phyloP scores from a whole-genome alignment of 2,329 filamentous ascomycete species.

The Talaromyces funiculosus region DNA sequence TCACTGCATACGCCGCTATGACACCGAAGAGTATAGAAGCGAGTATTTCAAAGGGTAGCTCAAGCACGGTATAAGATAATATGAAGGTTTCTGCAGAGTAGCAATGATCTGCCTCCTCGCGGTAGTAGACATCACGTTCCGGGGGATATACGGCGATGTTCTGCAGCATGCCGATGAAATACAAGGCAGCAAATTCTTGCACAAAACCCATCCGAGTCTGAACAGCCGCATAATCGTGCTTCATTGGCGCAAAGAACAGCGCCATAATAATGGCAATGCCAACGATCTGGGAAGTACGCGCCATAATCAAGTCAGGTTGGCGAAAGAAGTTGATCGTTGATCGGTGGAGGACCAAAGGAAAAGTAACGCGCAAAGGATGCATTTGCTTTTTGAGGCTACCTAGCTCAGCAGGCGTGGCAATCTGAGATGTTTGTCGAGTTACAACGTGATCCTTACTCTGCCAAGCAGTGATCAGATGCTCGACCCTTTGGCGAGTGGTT shows the following conservation, averaged over 20 bases:
- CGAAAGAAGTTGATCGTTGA: constrained; percentile 64
- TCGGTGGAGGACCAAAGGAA: constrained; percentile 62
- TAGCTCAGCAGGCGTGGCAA: constrained; percentile 65
- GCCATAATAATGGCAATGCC: constrained; percentile 59
- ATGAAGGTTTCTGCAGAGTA: constrained; percentile 69
- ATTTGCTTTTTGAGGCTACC: constrained; percentile 61
- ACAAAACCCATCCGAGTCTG: constrained; percentile 70
- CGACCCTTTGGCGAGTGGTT: constrained; percentile 58
- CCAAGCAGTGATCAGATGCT: constrained; percentile 58
- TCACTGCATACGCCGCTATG: constrained; percentile 59
- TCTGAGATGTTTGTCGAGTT: constrained; percentile 31
- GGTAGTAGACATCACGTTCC: constrained; percentile 70
- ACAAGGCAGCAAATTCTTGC: constrained; percentile 60
- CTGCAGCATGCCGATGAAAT: constrained; percentile 59
- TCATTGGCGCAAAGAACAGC: constrained; percentile 66
- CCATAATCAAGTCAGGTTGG: constrained; percentile 59
- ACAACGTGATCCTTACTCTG: constrained; percentile 19
- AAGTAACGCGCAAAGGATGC: constrained; percentile 56
- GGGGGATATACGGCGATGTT: constrained; percentile 69
- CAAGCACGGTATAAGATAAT: constrained; percentile 62
- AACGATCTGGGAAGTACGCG: constrained; percentile 62
- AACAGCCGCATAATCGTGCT: constrained; percentile 62
- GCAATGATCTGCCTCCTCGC: constrained; percentile 67
- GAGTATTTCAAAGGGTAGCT: constrained; percentile 65
- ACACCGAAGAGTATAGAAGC: constrained; percentile 62